Conservation (phyloP, 129 eudicot species). For the Lactuca saligna region DNA sequence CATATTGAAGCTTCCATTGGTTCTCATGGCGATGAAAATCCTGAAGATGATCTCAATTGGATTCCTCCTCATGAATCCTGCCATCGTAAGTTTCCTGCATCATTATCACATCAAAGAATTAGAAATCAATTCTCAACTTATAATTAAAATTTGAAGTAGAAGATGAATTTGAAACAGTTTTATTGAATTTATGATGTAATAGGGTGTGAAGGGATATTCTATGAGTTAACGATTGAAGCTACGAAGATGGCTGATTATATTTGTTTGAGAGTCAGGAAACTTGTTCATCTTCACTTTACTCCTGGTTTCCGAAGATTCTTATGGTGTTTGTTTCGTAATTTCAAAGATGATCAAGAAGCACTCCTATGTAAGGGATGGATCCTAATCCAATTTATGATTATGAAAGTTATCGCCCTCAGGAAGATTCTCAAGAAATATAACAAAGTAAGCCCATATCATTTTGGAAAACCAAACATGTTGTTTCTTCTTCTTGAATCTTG, state of each 20-base stretch:
- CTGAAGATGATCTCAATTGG: conserved; percentile 12
- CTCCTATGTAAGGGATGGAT: conserved; percentile 40
- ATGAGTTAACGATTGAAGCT: conserved; percentile 48
- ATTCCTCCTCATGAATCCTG: conserved; percentile 33
- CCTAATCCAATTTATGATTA: conserved; percentile 45
- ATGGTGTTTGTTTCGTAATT: conserved; percentile 31
- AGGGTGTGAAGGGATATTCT: conserved; percentile 45
- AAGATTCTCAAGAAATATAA: conserved; percentile 66
- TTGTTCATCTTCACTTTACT: conserved; percentile 46
- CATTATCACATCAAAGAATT: too few species aligned
- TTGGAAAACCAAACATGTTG: not conserved
- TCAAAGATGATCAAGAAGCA: conserved; percentile 39
- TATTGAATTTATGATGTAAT: not conserved
- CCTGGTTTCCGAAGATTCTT: conserved; percentile 36
- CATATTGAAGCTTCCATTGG: conserved; percentile 8
- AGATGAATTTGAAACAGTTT: not conserved
- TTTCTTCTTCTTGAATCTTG: conserved; percentile 6
- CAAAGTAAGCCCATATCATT: conserved; percentile 35
- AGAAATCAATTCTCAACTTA: not conserved
- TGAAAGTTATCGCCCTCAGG: conserved; percentile 52
- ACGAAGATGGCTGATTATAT: conserved; percentile 45
- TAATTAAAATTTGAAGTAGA: not conserved
- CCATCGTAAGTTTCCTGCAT: conserved; percentile 22
- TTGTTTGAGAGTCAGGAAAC: conserved; percentile 39
- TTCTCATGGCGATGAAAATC: not conserved